A percentile compares a stretch with the other conserved stretches of the same genome.
phyloP scores from a whole-genome alignment of 2,329 filamentous ascomycete species.

The Clonostachys rosea region DNA sequence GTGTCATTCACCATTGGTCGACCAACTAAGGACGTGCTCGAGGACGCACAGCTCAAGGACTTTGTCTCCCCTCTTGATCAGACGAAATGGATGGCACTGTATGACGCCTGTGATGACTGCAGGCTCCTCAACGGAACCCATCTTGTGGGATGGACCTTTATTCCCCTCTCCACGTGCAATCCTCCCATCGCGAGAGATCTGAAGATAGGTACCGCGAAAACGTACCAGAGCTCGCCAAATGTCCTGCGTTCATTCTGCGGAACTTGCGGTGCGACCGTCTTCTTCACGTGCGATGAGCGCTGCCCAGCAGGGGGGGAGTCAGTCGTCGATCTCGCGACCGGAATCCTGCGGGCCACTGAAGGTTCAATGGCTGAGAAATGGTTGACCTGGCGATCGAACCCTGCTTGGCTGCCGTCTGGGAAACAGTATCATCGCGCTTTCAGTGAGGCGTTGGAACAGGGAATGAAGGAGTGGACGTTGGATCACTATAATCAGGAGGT shows the following conservation, averaged over 20 bases:
- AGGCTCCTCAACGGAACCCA: conserved; percentile 34
- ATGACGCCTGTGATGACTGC: conserved; percentile 39
- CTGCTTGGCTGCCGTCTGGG: conserved; percentile 25
- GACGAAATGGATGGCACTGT: conserved; percentile 33
- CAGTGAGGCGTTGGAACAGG: conserved; percentile 23
- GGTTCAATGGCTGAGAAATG: conserved; percentile 37
- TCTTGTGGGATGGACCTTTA: conserved; percentile 33
- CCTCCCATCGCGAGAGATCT: conserved; percentile 29
- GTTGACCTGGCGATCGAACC: conserved; percentile 37
- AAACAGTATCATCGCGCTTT: conserved; percentile 28
- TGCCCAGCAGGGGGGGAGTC: conserved; percentile 19
- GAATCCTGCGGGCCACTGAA: conserved; percentile 36
- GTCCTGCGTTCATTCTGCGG: conserved; percentile 39
- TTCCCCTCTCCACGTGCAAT: conserved; percentile 27
- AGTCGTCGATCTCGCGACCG: conserved; percentile 35
- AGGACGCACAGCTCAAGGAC: conserved; percentile 14
- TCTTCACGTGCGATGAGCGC: conserved; percentile 21
- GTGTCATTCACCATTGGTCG: conserved; percentile 38
- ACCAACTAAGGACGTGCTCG: conserved; percentile 22
- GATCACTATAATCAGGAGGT: conserved; percentile 24
- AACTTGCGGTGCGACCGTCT: conserved; percentile 37
- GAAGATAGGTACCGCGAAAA: conserved; percentile 34
- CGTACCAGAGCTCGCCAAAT: conserved; percentile 29
- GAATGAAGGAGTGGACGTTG: conserved; percentile 28
- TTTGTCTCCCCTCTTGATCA: conserved; percentile 28